A percentile compares a stretch with the other conserved stretches of the same genome.
Evolutionary conservation across 2,329 filamentous ascomycete species (phyloP).

Genomic region (Fusarium pseudonygamai): DNA sequence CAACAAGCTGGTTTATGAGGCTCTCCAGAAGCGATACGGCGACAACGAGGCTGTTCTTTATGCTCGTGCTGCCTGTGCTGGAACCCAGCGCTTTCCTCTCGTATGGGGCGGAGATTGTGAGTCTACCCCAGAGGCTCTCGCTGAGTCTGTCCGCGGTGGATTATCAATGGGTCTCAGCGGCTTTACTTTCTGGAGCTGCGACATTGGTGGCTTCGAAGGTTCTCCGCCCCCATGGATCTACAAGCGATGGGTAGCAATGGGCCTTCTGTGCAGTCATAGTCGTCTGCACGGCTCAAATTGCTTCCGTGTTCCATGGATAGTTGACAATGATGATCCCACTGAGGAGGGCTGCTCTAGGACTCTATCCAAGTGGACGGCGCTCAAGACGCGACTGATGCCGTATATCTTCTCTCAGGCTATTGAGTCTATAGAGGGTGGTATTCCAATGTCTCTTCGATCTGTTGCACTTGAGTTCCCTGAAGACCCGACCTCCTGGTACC

Average conservation of each 20-base stretch:
- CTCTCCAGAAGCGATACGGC: conserved; percentile 64
- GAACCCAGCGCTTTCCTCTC: conserved; percentile 74
- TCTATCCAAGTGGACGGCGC: conserved; percentile 57
- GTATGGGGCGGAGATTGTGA: conserved; percentile 82
- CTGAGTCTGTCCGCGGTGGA: conserved; percentile 74
- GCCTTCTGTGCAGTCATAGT: conserved; percentile 74
- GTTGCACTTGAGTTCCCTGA: conserved; percentile 76
- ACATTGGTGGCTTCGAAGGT: conserved; percentile 79
- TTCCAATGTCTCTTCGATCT: conserved; percentile 70
- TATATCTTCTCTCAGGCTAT: conserved; percentile 59
- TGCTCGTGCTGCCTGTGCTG: conserved; percentile 72
- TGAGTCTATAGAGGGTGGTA: conserved; percentile 57
- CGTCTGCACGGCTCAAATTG: conserved; percentile 75
- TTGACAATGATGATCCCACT: conserved; percentile 69
- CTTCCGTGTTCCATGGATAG: conserved; percentile 79
- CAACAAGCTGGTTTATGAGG: conserved; percentile 75
- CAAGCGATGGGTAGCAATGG: conserved; percentile 83
- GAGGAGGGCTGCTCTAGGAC: conserved; percentile 63
- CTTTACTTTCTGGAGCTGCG: conserved; percentile 75
- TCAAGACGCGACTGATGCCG: conserved; percentile 63
- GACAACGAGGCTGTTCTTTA: conserved; percentile 69
- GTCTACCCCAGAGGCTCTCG: conserved; percentile 77
- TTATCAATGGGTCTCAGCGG: conserved; percentile 71
- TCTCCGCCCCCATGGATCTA: conserved; percentile 74
- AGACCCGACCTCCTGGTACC: conserved; percentile 72